phyloP scores from a whole-genome alignment of 805 yeast species.

The Nakazawaea holstii region DNA sequence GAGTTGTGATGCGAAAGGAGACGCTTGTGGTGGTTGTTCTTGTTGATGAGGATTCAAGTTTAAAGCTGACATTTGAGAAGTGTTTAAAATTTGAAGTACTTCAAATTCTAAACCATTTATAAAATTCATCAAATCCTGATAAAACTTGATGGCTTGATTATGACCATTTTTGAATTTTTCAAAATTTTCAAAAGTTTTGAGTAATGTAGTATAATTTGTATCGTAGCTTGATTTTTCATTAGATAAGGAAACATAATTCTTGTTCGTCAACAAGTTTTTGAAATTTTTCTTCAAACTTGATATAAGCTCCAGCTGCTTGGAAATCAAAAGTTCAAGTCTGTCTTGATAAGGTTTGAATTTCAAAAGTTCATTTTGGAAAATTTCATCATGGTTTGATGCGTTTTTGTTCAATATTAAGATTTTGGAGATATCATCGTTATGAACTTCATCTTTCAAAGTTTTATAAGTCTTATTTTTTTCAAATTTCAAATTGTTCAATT shows the following conservation, averaged over 20 bases:
- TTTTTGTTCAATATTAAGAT: slow-evolving; percentile 61
- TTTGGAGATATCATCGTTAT: slow-evolving; percentile 80
- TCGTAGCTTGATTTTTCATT: slow-evolving; percentile 33
- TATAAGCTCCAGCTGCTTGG: slow-evolving; percentile 53
- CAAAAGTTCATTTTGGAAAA: slow-evolving; percentile 67
- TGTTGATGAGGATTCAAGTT: slow-evolving; percentile 12
- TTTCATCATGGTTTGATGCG: slow-evolving; percentile 28
- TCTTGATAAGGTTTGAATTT: slow-evolving; percentile 69
- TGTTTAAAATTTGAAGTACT: slow-evolving; percentile 22
- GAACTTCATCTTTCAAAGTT: slow-evolving; percentile 65
- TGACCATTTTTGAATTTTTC: slow-evolving; percentile 52
- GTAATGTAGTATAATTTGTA: slow-evolving; percentile 33
- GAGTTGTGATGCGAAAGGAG: slow-evolving; percentile 10
- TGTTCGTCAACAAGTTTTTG: slow-evolving; percentile 35
- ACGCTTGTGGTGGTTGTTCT: slow-evolving; percentile 14
- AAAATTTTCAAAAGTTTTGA: slow-evolving; percentile 54
- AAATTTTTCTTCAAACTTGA: slow-evolving; percentile 36
- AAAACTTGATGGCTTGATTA: slow-evolving; percentile 58
- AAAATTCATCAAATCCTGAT: slow-evolving; percentile 40
- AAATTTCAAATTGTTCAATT: slow-evolving; percentile 54
- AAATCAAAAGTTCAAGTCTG: slow-evolving; percentile 63
- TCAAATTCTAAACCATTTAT: slow-evolving; percentile 24
- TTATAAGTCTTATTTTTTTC: slow-evolving; percentile 58
- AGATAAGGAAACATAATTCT: slow-evolving; percentile 34
- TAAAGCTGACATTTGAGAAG: slow-evolving; percentile 11